Conservation (phyloP, 2,329 filamentous ascomycete genomes). For the Fusarium compactum region DNA sequence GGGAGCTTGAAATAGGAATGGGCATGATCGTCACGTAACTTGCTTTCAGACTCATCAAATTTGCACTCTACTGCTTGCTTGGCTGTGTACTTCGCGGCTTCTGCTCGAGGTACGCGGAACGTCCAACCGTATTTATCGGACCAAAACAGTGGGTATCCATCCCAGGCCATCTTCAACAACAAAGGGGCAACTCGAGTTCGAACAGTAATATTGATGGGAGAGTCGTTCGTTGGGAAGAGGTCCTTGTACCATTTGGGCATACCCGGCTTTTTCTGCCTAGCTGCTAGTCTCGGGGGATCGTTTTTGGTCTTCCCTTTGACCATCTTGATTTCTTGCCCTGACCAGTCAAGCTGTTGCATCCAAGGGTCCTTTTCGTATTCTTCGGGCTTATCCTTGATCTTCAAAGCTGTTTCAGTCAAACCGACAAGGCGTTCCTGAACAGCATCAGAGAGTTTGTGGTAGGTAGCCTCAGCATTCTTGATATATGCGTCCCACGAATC, state of each 20-base stretch:
- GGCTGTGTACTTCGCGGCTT: conserved; percentile 73
- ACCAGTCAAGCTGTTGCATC: conserved; percentile 95
- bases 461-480: conserved; percentile 84
- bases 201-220: conserved; percentile 82
- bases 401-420: conserved; percentile 81
- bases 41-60: conserved; percentile 78
- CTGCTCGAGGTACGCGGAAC: conserved; percentile 76
- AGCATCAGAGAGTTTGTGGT: conserved; percentile 79
- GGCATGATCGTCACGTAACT: conserved; percentile 73
- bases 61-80: conserved; percentile 81
- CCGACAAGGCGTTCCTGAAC: conserved; percentile 80
- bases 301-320: conserved; percentile 90
- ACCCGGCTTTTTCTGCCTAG: conserved; percentile 91
- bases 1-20: conserved; percentile 91
- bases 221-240: conserved; percentile 77
- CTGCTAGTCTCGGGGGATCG: conserved; percentile 80
- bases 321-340: conserved; percentile 91
- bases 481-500: conserved; percentile 90
- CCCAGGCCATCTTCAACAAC: conserved; percentile 86
- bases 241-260: conserved; percentile 98
- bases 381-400: conserved; percentile 75
- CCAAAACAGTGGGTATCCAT: conserved; percentile 90
- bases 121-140: conserved; percentile 95
- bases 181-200: conserved; percentile 89
- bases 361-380: conserved; percentile 86